phyloP scores from a whole-genome alignment of 139 green algal genomes.

The Gonium pectorale region DNA sequence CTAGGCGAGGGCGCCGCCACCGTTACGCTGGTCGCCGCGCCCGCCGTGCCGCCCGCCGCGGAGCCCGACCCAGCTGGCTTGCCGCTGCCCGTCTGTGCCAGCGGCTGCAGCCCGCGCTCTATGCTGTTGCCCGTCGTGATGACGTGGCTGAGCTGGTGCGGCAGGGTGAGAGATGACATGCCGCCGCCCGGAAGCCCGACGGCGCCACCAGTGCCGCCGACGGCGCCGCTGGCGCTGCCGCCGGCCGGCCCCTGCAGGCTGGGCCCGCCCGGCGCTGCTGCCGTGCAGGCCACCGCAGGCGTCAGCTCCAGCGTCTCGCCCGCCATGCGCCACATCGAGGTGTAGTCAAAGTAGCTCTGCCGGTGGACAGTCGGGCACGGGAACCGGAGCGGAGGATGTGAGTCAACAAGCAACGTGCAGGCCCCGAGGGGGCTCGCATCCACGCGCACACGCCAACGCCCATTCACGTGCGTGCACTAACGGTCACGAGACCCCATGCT shows the following conservation, averaged over 20 bases:
- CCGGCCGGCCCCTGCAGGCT: background rate
- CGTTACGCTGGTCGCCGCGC: background rate
- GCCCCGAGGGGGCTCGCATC: background rate
- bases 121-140: conserved; percentile 43
- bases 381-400: background rate
- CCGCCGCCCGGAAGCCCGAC: background rate
- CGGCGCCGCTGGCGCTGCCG: background rate
- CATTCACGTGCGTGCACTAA: background rate
- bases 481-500: background rate
- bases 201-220: background rate
- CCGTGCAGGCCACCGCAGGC: background rate
- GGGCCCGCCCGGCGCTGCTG: background rate
- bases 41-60: background rate
- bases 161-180: background rate
- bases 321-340: background rate
- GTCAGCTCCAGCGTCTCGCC: background rate
- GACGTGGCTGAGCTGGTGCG: conserved; percentile 10
- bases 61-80: background rate
- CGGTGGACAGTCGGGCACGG: background rate
- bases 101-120: conserved; percentile 11
- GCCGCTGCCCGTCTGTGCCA: background rate
- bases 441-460: background rate
- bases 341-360: conserved; percentile 25
- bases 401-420: background rate
- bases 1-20: background rate